phyloP scores from a whole-genome alignment of 331 rosid genomes.

The Erythrophleum ivorense region DNA sequence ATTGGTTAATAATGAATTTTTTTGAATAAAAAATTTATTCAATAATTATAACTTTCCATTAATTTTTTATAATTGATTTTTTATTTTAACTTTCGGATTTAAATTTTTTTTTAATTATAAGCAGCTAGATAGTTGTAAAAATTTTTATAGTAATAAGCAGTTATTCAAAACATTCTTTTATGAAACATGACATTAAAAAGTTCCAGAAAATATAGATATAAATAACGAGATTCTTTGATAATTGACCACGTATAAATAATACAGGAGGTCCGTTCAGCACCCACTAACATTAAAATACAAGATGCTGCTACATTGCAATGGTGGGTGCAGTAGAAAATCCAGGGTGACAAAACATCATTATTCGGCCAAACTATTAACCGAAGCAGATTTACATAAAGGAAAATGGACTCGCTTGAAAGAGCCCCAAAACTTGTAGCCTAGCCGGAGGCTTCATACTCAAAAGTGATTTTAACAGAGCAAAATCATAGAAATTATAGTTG shows the following conservation, averaged over 20 bases:
- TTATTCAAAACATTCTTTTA: neutral
- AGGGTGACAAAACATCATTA: neutral
- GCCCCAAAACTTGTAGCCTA: constrained; percentile 29
- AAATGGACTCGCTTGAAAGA: constrained; percentile 9
- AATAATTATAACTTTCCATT: no score
- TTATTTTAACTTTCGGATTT: neutral
- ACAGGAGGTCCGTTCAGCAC: constrained; percentile 18
- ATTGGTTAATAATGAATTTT: no score
- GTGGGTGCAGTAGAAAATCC: constrained; percentile 18
- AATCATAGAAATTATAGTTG: constrained; percentile 55
- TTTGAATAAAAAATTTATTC: no score
- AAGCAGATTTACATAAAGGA: constrained; percentile 19
- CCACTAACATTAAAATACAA: constrained; percentile 22
- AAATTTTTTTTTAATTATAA: neutral
- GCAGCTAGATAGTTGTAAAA: neutral
- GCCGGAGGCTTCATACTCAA: neutral
- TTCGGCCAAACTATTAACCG: constrained; percentile 7
- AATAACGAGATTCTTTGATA: neutral
- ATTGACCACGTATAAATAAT: constrained; percentile 1
- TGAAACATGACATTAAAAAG: neutral
- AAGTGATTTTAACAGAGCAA: neutral
- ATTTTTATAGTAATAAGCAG: no score
- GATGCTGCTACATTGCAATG: constrained; percentile 16
- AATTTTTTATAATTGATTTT: no score
- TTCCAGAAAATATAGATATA: neutral